Percentiles rank a stretch among this genome's conserved stretches.
Conservation (phyloP, 345 rosid genomes). For the Eucalyptus rudis region DNA sequence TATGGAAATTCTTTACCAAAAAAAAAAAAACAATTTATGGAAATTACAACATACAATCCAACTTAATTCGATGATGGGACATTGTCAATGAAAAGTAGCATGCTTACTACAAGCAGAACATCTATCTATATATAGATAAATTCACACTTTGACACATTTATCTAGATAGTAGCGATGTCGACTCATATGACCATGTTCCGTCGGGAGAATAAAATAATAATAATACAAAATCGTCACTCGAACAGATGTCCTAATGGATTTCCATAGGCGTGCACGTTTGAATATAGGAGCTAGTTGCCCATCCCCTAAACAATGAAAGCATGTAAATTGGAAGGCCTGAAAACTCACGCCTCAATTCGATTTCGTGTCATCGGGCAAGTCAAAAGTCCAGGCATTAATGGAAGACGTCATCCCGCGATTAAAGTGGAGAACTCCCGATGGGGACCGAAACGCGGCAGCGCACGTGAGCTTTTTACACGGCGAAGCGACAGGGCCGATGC, state of each 20-base stretch:
- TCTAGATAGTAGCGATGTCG: accelerated
- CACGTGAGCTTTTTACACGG: neutral
- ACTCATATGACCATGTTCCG: no score
- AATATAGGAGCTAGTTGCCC: neutral
- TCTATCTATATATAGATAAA: no score
- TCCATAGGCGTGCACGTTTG: neutral
- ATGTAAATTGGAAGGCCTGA: neutral
- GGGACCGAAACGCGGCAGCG: neutral
- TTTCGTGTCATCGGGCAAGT: no score
- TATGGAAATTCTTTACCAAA: no score
- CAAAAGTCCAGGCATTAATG: neutral
- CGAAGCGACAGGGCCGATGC: neutral
- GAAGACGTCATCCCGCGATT: neutral
- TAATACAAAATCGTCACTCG: no score
- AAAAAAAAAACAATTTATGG: no score
- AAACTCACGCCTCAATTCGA: neutral
- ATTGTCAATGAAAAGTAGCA: neutral
- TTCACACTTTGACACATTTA: no score
- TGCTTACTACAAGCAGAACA: neutral
- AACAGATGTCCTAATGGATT: neutral
- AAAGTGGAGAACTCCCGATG: neutral
- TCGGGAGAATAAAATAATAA: no score
- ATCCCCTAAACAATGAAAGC: neutral
- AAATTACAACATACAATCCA: neutral
- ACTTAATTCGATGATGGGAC: neutral